Evolutionary conservation across 805 yeast genomes (phyloP).

Genomic region (Citeromyces matritensis): DNA sequence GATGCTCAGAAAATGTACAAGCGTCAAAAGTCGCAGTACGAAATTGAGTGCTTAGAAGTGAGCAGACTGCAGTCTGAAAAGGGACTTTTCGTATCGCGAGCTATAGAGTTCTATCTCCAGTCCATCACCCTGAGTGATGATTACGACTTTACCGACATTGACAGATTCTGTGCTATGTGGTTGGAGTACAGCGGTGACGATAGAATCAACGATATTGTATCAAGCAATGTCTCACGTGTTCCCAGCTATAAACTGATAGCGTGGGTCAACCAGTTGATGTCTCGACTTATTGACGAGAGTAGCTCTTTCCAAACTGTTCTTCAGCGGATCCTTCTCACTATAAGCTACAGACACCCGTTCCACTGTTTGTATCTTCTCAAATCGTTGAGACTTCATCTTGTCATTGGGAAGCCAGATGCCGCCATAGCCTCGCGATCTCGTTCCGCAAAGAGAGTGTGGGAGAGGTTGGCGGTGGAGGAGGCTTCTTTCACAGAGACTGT

Average conservation of each 20-base stretch:
- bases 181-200: conserved; percentile 38
- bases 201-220: conserved; percentile 25
- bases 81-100: conserved; percentile 27
- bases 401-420: conserved; percentile 18
- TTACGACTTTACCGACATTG: conserved; percentile 39
- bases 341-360: conserved; percentile 50
- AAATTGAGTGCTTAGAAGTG: conserved; percentile 32
- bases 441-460: conserved; percentile 37
- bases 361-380: conserved; percentile 54
- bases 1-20: conserved; percentile 36
- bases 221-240: conserved; percentile 19
- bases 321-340: conserved; percentile 24
- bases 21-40: conserved; percentile 30
- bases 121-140: conserved; percentile 29
- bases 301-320: conserved; percentile 39
- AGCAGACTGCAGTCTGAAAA: conserved; percentile 17
- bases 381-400: conserved; percentile 34
- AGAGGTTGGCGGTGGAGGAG: conserved; percentile 13
- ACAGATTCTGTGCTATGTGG: conserved; percentile 77
- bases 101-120: conserved; percentile 44
- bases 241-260: conserved; percentile 54
- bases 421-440: conserved; percentile 26
- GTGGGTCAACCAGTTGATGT: conserved; percentile 74
- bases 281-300: conserved; percentile 39
- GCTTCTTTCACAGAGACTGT: conserved; percentile 12